These are phyloP conservation scores for Rhododendron griersonianum DNA, from an alignment of 148 eudicot species.

Conservation along the genomic window DNA sequence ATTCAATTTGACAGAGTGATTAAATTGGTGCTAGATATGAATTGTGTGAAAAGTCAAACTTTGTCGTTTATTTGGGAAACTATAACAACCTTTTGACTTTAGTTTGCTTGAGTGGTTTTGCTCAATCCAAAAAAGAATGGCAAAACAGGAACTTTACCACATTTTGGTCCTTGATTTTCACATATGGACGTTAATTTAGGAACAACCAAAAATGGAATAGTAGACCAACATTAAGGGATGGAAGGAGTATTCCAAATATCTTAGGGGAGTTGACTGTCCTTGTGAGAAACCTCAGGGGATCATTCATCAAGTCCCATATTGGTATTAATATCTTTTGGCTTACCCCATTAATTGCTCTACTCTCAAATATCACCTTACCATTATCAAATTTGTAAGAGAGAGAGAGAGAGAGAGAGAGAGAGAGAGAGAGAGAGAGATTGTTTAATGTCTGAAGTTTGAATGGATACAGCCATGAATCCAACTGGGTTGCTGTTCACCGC, in stretches of 20 bases:
- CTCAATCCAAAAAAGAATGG: too few relatives aligned
- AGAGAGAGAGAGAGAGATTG: neutral
- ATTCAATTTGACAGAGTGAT: too few relatives aligned
- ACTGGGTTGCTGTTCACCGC: slow-evolving; percentile 29
- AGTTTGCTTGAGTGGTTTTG: too few relatives aligned
- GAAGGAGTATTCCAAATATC: neutral
- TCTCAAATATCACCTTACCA: neutral
- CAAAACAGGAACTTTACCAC: too few relatives aligned
- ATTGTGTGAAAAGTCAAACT: too few relatives aligned
- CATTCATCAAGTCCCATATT: neutral
- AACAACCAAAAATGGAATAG: too few relatives aligned
- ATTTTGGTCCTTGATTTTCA: too few relatives aligned
- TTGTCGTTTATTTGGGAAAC: too few relatives aligned
- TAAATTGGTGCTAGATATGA: too few relatives aligned
- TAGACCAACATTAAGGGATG: too few relatives aligned
- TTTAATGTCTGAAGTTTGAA: slow-evolving; percentile 4
- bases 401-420: neutral
- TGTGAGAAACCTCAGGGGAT: neutral
- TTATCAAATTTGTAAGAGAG: neutral
- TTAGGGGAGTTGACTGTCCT: neutral
- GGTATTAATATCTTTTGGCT: neutral
- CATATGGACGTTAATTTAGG: too few relatives aligned
- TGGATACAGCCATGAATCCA: slow-evolving; percentile 9
- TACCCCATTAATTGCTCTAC: neutral
- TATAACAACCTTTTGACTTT: too few relatives aligned